Conservation (phyloP, 73 alveolate species). For the Paraurostyla sp. region DNA sequence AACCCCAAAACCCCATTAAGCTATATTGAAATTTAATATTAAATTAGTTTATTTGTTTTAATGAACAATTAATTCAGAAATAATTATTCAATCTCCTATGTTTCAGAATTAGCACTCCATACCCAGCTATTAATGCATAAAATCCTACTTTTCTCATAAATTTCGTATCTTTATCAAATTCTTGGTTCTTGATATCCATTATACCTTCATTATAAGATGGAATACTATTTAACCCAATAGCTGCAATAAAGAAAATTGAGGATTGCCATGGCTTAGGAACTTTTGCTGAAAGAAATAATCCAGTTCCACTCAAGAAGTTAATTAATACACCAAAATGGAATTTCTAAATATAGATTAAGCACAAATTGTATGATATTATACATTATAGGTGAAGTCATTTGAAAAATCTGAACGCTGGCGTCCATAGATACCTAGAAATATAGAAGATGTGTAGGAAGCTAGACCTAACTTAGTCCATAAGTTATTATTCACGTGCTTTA, state of each 20-base stretch:
- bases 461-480: constrained; percentile 25
- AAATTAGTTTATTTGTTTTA: no score
- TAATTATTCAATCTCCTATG: neutral
- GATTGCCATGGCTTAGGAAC: constrained; percentile 18
- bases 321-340: constrained; percentile 51
- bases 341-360: neutral
- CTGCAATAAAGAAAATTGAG: neutral
- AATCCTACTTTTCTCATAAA: constrained; percentile 43
- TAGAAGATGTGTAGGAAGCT: constrained; percentile 3
- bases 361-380: neutral
- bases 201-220: constrained; percentile 35
- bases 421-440: constrained; percentile 42
- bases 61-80: no score
- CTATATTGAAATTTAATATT: no score
- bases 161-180: neutral
- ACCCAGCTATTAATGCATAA: constrained; percentile 25
- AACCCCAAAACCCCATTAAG: no score
- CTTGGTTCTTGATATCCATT: constrained; percentile 22
- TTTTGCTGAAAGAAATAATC: constrained; percentile 47
- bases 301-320: constrained; percentile 32
- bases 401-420: constrained; percentile 40
- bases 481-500: neutral
- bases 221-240: constrained; percentile 10
- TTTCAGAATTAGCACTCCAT: neutral
- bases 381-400: constrained; percentile 56